Base-by-base conservation (phyloP, 306 rosid species). In the Acacia melanoxylon region DNA sequence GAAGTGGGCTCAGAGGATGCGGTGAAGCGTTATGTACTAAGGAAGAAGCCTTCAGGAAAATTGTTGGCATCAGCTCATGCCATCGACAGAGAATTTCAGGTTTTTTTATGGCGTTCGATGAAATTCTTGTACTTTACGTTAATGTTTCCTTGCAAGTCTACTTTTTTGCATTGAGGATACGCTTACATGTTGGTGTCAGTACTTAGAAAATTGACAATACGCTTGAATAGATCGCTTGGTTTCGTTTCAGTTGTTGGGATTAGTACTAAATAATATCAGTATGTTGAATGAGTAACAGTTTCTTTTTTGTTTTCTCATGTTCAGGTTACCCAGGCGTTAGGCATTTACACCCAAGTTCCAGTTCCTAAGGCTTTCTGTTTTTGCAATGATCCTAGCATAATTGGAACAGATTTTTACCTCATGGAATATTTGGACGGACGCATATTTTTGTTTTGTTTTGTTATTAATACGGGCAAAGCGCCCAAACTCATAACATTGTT, bases 371-470 rank as follows among this genome's bases (percentile, higher is more conserved):
- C 86, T 58, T 87, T 88, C 83, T 92, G 98, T 72, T 84, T 93
- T 84, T 95, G 99, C 88, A 86, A 92, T 72, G 97, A 95, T 81
- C 75, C 94, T 19, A 75, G 87, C 72, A 90, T 92, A 27, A 90
- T 93, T 68, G 99, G 99, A 77, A 92, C 98, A 45, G 80, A 91
- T 15, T 95, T 95, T 87, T 95, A 95, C 86, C 82, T 95, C 84
- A 95, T 95, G 99, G 98, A 95, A 85, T 95, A 56, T 85, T 83
- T 95, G 93, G 92, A 95, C 42, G 99, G 99, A 37, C n/a, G n/a
- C n/a, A n/a, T n/a, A n/a, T n/a, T n/a, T n/a, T n/a, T n/a, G n/a
- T n/a, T n/a, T n/a, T n/a, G n/a, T n/a, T n/a, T n/a, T n/a, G n/a
- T n/a, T n/a, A n/a, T n/a, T n/a, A n/a, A n/a, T n/a, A n/a, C n/a